These are phyloP conservation scores for Neckera pumila DNA, from an alignment of 225 moss, liverwort and hornwort genomes.

Conservation along the genomic window DNA sequence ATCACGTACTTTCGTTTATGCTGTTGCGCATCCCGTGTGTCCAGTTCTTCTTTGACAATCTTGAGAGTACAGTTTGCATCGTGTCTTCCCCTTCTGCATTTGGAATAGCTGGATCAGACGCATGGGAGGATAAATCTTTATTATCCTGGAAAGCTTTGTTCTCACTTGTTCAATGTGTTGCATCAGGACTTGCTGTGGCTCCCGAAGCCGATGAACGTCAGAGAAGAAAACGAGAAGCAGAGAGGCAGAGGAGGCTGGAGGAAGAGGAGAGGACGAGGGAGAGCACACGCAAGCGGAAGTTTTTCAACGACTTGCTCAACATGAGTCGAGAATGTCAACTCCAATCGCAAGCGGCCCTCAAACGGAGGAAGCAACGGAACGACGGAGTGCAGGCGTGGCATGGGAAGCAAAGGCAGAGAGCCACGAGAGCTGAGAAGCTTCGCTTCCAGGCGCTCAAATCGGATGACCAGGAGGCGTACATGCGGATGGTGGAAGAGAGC, in stretches of 20 bases:
- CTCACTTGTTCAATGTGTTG: neutral
- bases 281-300: conserved; percentile 82
- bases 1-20: neutral
- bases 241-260: conserved; percentile 87
- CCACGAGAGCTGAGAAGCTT: conserved; percentile 81
- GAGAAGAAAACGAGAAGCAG: conserved; percentile 48
- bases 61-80: neutral
- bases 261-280: conserved; percentile 76
- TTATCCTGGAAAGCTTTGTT: neutral
- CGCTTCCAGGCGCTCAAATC: conserved; percentile 96
- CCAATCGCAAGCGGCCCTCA: conserved; percentile 65
- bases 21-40: neutral
- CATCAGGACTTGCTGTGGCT: conserved; percentile 19
- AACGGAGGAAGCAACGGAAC: conserved; percentile 83
- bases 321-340: conserved; percentile 69
- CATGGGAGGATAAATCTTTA: neutral
- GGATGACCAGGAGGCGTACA: conserved; percentile 98
- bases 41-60: neutral
- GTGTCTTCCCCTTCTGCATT: neutral
- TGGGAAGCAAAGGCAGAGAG: conserved; percentile 89
- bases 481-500: conserved; percentile 98
- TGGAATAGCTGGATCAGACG: neutral
- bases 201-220: conserved; percentile 76
- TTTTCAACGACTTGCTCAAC: conserved; percentile 90
- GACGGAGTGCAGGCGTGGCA: conserved; percentile 99